Percentiles rank a stretch among this genome's conserved stretches.
phyloP scores from a whole-genome alignment of 192 early-diverging fungal genomes.

The Umbelopsis ramanniana region DNA sequence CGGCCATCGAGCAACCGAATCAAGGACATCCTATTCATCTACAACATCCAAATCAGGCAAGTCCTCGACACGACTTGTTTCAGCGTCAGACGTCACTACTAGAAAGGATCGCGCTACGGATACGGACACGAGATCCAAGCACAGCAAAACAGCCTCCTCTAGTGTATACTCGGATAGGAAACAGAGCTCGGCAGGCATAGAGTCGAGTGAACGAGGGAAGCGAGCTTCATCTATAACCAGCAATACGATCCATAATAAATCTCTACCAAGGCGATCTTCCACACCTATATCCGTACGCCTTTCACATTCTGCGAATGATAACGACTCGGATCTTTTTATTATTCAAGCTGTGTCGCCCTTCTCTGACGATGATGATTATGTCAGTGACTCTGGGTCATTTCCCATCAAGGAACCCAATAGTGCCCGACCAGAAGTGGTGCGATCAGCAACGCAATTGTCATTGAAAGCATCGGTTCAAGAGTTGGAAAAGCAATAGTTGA shows the following conservation, averaged over 20 bases:
- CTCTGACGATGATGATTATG: background rate
- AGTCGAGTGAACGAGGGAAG: background rate
- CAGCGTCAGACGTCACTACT: background rate
- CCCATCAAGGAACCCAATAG: constrained; percentile 40
- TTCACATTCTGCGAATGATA: constrained; percentile 8
- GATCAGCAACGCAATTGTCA: constrained; percentile 38
- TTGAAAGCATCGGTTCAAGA: constrained; percentile 33
- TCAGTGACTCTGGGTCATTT: background rate
- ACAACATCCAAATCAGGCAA: background rate
- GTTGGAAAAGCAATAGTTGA: constrained; percentile 22
- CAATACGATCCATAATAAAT: background rate
- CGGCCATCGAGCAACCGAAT: background rate
- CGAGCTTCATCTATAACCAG: constrained; percentile 4
- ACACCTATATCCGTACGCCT: constrained; percentile 1
- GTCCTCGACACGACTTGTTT: background rate
- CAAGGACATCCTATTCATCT: constrained; percentile 9
- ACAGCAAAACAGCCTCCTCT: background rate
- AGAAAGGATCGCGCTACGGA: background rate
- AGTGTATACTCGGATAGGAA: background rate
- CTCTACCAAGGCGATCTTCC: constrained; percentile 4
- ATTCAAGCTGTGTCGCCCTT: constrained; percentile 7
- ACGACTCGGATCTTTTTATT: background rate
- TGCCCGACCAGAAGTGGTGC: constrained; percentile 35
- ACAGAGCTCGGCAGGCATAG: background rate
- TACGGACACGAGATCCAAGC: background rate